Evolutionary conservation across 495 filamentous ascomycete genomes (phyloP).

Genomic region (Penicillium chermesinum): DNA sequence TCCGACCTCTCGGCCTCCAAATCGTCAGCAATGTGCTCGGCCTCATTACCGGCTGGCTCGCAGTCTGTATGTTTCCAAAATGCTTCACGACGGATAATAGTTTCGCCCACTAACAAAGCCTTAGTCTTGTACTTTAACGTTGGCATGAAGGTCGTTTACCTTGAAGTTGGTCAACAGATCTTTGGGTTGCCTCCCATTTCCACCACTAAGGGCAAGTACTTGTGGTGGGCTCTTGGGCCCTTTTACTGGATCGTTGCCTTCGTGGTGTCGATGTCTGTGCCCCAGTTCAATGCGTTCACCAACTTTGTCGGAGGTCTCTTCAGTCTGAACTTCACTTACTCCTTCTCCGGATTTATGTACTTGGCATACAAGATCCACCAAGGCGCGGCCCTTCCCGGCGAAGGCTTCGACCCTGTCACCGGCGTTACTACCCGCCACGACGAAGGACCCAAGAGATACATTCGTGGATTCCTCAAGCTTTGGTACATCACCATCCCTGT

Average conservation of each 20-base stretch:
- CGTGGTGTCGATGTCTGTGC: constrained; percentile 41
- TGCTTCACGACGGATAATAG: no score
- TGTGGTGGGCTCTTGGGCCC: constrained; percentile 48
- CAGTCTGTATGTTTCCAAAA: constrained; percentile 27
- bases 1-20: constrained; percentile 46
- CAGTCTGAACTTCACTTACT: constrained; percentile 45
- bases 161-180: constrained; percentile 51
- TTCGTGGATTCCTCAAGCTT: constrained; percentile 25
- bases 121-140: constrained; percentile 48
- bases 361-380: constrained; percentile 39
- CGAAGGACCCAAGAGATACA: constrained; percentile 32
- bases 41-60: constrained; percentile 49
- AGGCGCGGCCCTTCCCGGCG: constrained; percentile 34
- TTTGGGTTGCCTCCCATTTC: constrained; percentile 45
- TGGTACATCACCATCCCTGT: constrained; percentile 20
- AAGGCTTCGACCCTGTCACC: constrained; percentile 44
- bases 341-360: constrained; percentile 39
- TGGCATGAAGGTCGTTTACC: constrained; percentile 57
- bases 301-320: constrained; percentile 27
- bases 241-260: constrained; percentile 53
- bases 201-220: constrained; percentile 38
- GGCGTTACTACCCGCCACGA: constrained; percentile 30
- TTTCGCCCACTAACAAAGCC: background rate
- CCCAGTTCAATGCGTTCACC: constrained; percentile 37
- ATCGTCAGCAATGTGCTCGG: constrained; percentile 51